Evolutionary conservation across 73 alveolate genomes (phyloP), one percentile per base, ranked within the genome.

Genomic region (Stentor coeruleus): DNA sequence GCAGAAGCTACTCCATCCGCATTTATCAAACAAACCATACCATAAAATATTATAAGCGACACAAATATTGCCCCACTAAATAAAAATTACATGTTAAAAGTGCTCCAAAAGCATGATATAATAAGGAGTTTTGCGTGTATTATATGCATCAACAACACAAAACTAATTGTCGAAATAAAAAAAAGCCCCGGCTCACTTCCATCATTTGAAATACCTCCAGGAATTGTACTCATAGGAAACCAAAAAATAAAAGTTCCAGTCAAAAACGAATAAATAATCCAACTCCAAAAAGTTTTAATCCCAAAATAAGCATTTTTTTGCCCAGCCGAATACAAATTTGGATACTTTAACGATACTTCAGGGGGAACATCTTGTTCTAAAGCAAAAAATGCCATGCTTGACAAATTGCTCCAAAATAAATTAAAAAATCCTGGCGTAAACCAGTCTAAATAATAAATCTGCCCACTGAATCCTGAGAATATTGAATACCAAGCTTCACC

Each of bases 401-500:
- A 91, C 98, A 96, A 94, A 20, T 91, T 77, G 33, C 99, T 97
- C 87, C 95, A 97, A 58, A 97, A 85, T 39, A 97, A 95, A 85
- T 95, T 97, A 89, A 94, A 97, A 82, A 97, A 87, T 39, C 94
- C 91, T 30, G 98, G 97, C 59, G 94, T 93, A n/a, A 95, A 90
- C 98, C 98, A 97, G 85, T 95, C 99, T 38, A 94, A 93, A 87
- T 93, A 97, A 92, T 88, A 95, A 39, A 97, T 85, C 79, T 97
- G 95, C 0, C 99, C 99, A 49, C 98, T 90, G 79, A 89, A 97
- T 3, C 97, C 98, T 87, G 89, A 91, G 84, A 82, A 91, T 81
- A 95, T 88, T 35, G 97, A 94, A 86, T 90, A 95, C 79, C 94
- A 92, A 57, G 90, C 85, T 83, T 97, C 98, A 59, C 97, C 90